A percentile compares a stretch with the other conserved stretches of the same genome.
Evolutionary conservation across 2,329 filamentous ascomycete genomes (phyloP).

Genomic region (Fusarium sp.): DNA sequence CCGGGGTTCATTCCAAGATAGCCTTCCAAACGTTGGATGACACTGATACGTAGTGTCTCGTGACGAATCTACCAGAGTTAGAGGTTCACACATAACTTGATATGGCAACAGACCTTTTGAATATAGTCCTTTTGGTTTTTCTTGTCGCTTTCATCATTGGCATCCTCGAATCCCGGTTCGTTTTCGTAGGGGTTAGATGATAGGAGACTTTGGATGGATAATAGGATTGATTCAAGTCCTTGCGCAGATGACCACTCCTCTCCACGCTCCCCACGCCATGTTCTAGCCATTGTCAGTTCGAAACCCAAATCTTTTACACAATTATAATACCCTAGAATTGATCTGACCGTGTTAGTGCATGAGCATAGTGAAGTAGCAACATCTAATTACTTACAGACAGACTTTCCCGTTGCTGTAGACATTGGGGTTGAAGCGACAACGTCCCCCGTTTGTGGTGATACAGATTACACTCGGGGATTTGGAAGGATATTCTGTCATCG

Average conservation of each 20-base stretch:
- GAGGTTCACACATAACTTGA: background rate
- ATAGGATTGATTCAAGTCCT: slow-evolving; percentile 90
- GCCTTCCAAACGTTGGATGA: slow-evolving; percentile 86
- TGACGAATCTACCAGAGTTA: slow-evolving; percentile 76
- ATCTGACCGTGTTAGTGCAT: slow-evolving; percentile 62
- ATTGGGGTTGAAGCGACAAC: slow-evolving; percentile 94
- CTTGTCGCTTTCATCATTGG: slow-evolving; percentile 74
- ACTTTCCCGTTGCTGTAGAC: slow-evolving; percentile 94
- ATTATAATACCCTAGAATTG: slow-evolving; percentile 78
- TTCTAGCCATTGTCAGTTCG: slow-evolving; percentile 63
- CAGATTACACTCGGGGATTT: slow-evolving; percentile 71
- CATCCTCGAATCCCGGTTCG: slow-evolving; percentile 90
- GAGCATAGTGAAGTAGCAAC: background rate
- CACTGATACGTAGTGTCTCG: slow-evolving; percentile 85
- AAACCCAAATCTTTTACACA: background rate
- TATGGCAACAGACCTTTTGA: slow-evolving; percentile 69
- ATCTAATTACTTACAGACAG: slow-evolving; percentile 75
- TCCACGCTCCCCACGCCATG: slow-evolving; percentile 89
- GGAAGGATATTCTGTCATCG: slow-evolving; percentile 77
- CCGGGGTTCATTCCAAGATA: slow-evolving; percentile 73
- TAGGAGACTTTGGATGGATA: slow-evolving; percentile 97
- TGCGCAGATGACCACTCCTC: slow-evolving; percentile 98
- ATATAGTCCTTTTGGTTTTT: slow-evolving; percentile 79
- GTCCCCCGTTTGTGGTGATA: slow-evolving; percentile 87
- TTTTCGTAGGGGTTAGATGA: slow-evolving; percentile 94